Percentiles rank a stretch among this genome's conserved stretches.
These are phyloP conservation scores for Paramecium biaurelia DNA, from an alignment of 73 alveolate genomes.

Conservation along the genomic window DNA sequence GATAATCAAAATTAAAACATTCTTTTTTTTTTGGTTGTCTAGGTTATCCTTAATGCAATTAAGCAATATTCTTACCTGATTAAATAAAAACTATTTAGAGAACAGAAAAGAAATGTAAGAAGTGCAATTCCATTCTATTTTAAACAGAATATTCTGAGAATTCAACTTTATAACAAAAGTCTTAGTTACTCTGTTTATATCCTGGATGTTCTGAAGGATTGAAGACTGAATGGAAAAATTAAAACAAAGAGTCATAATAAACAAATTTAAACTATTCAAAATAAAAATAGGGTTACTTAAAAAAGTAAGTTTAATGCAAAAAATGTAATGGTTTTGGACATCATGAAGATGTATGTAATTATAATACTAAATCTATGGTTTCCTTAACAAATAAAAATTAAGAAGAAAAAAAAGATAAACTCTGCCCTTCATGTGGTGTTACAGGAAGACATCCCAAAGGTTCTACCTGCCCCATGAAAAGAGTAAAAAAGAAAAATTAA, in stretches of 20 bases:
- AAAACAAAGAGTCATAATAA: not conserved
- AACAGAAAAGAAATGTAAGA: not conserved
- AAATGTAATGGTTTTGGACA: not conserved
- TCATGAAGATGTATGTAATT: not conserved
- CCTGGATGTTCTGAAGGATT: not conserved
- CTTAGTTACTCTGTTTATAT: not conserved
- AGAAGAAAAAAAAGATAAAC: constrained; percentile 26
- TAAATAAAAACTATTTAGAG: not conserved
- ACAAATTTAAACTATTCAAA: not conserved
- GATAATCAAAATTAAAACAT: constrained; percentile 65
- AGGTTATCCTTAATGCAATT: constrained; percentile 73
- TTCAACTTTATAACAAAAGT: not conserved
- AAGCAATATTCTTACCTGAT: constrained; percentile 53
- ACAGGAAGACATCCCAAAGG: constrained; percentile 70
- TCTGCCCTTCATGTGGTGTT: constrained; percentile 65
- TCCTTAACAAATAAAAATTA: not conserved
- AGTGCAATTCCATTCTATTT: not conserved
- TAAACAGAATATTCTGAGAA: not conserved
- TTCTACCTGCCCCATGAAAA: constrained; percentile 62
- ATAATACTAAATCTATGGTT: not conserved
- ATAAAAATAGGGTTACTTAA: not conserved
- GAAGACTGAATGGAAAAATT: not conserved
- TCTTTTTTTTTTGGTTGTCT: constrained; percentile 74
- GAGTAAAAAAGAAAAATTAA: constrained; percentile 28
- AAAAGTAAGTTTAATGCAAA: not conserved